A percentile compares a stretch with the other conserved stretches of the same genome.
phyloP scores from a whole-genome alignment of 2,329 filamentous ascomycete species.

The Arthrobotrys musiformis region DNA sequence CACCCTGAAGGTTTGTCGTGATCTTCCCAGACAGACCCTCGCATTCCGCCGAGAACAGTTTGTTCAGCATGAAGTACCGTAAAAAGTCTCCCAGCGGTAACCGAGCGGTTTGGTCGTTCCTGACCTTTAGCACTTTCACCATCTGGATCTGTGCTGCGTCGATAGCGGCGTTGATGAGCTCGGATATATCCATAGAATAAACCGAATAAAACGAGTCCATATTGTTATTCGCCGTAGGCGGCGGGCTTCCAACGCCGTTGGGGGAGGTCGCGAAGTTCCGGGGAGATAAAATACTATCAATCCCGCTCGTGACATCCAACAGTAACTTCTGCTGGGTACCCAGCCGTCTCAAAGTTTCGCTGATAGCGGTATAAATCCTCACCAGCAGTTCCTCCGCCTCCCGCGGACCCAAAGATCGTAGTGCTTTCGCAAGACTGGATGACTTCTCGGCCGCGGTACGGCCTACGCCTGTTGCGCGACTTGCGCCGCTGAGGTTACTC shows the following conservation, averaged over 20 bases:
- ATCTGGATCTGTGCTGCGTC: slow-evolving; percentile 77
- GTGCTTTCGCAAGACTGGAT: slow-evolving; percentile 79
- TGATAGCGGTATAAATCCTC: slow-evolving; percentile 85
- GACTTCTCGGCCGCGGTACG: slow-evolving; percentile 66
- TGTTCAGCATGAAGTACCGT: slow-evolving; percentile 82
- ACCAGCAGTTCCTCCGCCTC: slow-evolving; percentile 86
- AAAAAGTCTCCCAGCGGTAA: slow-evolving; percentile 77
- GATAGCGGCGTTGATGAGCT: slow-evolving; percentile 80
- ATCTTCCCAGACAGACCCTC: slow-evolving; percentile 84
- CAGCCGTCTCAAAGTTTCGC: slow-evolving; percentile 84
- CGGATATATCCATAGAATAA: slow-evolving; percentile 74
- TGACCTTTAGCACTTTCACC: slow-evolving; percentile 77
- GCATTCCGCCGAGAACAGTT: slow-evolving; percentile 86
- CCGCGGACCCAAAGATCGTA: slow-evolving; percentile 82
- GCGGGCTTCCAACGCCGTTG: slow-evolving; percentile 63
- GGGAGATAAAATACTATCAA: slow-evolving; percentile 61
- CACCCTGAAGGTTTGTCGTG: slow-evolving; percentile 78
- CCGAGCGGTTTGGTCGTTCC: slow-evolving; percentile 77
- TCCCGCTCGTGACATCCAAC: slow-evolving; percentile 84
- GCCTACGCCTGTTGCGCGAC: slow-evolving; percentile 55
- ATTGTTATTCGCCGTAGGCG: slow-evolving; percentile 52
- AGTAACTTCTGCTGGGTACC: slow-evolving; percentile 93
- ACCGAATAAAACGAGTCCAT: slow-evolving; percentile 53
- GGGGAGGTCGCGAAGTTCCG: slow-evolving; percentile 64
- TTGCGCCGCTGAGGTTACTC: slow-evolving; percentile 66